A percentile compares a stretch with the other conserved stretches of the same genome.
These are phyloP conservation scores for Avena eriantha DNA, from an alignment of 176 grass and related monocot genomes.

Conservation along the genomic window DNA sequence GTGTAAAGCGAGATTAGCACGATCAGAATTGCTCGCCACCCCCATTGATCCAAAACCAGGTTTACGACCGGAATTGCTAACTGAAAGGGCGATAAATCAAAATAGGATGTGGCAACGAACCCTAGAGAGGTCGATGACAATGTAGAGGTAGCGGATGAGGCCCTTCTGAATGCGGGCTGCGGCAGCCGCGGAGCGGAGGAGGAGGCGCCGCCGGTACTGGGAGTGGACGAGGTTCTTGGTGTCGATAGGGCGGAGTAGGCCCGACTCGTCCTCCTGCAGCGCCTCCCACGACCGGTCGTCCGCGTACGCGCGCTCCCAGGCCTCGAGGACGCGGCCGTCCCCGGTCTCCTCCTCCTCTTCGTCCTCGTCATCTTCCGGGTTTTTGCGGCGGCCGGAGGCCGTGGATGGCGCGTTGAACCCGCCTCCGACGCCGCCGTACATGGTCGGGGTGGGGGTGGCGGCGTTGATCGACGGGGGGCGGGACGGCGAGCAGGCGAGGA, in stretches of 20 bases:
- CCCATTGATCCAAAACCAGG: constrained; percentile 24
- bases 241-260: constrained; percentile 83
- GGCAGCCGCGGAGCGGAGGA: constrained; percentile 59
- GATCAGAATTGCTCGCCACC: not conserved
- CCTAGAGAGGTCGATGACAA: constrained; percentile 89
- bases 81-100: not conserved
- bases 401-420: constrained; percentile 51
- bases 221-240: constrained; percentile 88
- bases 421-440: constrained; percentile 52
- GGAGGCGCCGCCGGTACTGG: constrained; percentile 91
- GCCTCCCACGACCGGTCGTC: constrained; percentile 98
- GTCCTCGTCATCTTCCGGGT: constrained; percentile 53
- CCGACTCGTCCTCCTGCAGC: constrained; percentile 96
- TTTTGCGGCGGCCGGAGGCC: constrained; percentile 31
- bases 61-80: not conserved
- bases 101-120: constrained; percentile 42
- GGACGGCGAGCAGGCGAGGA: not conserved
- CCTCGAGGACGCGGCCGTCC: constrained; percentile 66
- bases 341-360: constrained; percentile 73
- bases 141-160: constrained; percentile 93
- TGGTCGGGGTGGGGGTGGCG: not conserved
- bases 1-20: not conserved
- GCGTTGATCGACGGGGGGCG: not conserved
- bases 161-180: constrained; percentile 87
- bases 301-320: constrained; percentile 97